Evolutionary conservation across 768 basidiomycete species (phyloP).

Genomic region (Boletus huronensis): DNA sequence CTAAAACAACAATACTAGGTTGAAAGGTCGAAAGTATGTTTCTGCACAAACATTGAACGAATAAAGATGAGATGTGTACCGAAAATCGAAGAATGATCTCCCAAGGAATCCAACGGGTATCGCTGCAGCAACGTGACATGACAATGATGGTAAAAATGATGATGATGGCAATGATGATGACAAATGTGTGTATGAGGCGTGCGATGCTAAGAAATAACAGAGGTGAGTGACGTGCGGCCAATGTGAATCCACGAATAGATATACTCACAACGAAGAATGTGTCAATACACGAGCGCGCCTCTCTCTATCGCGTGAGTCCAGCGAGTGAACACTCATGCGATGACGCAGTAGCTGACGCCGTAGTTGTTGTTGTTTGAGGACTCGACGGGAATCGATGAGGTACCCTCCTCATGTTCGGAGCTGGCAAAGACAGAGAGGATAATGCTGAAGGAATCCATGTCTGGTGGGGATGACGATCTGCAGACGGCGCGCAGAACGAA

Average conservation of each 20-base stretch:
- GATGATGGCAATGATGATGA: conserved; percentile 1
- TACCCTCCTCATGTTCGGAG: conserved; percentile 4
- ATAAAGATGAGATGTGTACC: conserved; percentile 9
- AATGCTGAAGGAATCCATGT: conserved; percentile 24
- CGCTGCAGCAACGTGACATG: conserved; percentile 4
- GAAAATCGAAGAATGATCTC: conserved; percentile 1
- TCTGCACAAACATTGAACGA: conserved; percentile 17
- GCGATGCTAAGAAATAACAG: conserved; percentile 1
- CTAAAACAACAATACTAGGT: conserved; percentile 21
- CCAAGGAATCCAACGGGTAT: conserved; percentile 4
- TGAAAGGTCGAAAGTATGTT: conserved; percentile 23
- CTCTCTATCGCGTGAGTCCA: not conserved
- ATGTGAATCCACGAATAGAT: not conserved
- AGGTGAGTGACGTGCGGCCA: conserved; percentile 7
- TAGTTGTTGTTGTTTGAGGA: conserved; percentile 1
- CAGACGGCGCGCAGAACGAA: not conserved
- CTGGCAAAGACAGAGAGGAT: conserved; percentile 14
- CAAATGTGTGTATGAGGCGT: conserved; percentile 3
- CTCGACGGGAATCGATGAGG: conserved; percentile 15
- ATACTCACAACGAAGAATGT: conserved; percentile 23
- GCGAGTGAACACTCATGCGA: conserved; percentile 12
- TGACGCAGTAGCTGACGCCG: conserved; percentile 13
- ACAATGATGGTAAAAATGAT: not conserved
- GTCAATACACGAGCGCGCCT: not conserved
- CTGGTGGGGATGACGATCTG: not conserved